Conservation (phyloP, 352 stramenopile genomes). For the Globisporangium canariense region DNA sequence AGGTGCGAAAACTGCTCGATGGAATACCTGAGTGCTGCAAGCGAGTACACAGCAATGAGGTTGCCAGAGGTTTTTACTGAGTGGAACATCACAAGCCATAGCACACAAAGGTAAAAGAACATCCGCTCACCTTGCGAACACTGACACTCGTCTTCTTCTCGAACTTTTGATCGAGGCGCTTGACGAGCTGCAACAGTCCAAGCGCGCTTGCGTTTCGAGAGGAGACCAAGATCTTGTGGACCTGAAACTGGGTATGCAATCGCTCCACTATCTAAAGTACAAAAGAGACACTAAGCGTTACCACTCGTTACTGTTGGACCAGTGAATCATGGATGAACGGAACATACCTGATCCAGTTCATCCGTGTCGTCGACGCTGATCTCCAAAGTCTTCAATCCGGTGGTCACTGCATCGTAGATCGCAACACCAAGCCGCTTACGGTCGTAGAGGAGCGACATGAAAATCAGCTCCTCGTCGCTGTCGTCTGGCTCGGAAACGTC, state of each 20-base stretch:
- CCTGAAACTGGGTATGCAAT: slow-evolving; percentile 68
- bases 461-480: slow-evolving; percentile 54
- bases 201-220: slow-evolving; percentile 61
- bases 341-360: slow-evolving; percentile 46
- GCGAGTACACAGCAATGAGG: not conserved
- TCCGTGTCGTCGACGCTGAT: slow-evolving; percentile 32
- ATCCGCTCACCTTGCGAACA: slow-evolving; percentile 55
- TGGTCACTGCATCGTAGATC: slow-evolving; percentile 68
- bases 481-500: slow-evolving; percentile 17
- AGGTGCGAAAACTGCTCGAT: not conserved
- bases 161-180: slow-evolving; percentile 47
- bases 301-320: not conserved
- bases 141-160: slow-evolving; percentile 48
- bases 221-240: slow-evolving; percentile 64
- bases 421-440: slow-evolving; percentile 61
- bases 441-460: slow-evolving; percentile 72
- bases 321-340: not conserved
- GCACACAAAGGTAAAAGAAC: not conserved
- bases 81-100: not conserved
- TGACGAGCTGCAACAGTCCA: slow-evolving; percentile 65
- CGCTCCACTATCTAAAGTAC: slow-evolving; percentile 44
- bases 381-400: slow-evolving; percentile 66
- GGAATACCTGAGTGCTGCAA: slow-evolving; percentile 12
- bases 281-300: not conserved
- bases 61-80: not conserved